Conservation (phyloP, 306 rosid genomes). For the Vigna trinervia region DNA sequence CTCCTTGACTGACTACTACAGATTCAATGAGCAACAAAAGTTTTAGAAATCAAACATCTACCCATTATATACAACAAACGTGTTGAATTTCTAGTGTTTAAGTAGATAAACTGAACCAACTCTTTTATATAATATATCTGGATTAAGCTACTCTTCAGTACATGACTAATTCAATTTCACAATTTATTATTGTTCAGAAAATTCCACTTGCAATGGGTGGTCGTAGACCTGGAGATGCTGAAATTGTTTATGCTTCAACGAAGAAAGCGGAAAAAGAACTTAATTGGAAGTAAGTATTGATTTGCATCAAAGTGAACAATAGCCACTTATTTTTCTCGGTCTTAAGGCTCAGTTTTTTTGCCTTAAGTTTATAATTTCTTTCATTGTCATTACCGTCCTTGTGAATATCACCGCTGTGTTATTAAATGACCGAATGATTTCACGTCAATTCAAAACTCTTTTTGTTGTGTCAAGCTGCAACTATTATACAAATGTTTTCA, state of each 20-base stretch:
- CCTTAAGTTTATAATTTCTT: neutral
- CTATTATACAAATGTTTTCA: neutral
- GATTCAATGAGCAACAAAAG: neutral
- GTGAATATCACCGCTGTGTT: neutral
- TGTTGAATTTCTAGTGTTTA: slow-evolving; percentile 30
- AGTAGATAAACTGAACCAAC: slow-evolving; percentile 14
- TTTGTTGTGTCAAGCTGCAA: neutral
- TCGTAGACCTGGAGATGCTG: slow-evolving; percentile 94
- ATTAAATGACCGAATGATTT: neutral
- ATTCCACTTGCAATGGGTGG: slow-evolving; percentile 74
- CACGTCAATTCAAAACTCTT: neutral
- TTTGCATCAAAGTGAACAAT: slow-evolving; percentile 9
- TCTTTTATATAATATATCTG: slow-evolving; percentile 11
- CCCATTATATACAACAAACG: neutral
- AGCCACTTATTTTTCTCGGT: neutral
- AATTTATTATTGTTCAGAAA: slow-evolving; percentile 61
- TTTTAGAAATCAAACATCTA: neutral
- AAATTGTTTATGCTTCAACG: slow-evolving; percentile 87
- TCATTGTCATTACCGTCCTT: neutral
- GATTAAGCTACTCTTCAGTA: slow-evolving; percentile 32
- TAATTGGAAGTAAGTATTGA: slow-evolving; percentile 79
- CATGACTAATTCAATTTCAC: slow-evolving; percentile 20
- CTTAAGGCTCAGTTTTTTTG: neutral
- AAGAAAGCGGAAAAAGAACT: slow-evolving; percentile 78
- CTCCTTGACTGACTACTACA: neutral